Evolutionary conservation across 306 rosid genomes (phyloP).

Genomic region (Albizia julibrissin): DNA sequence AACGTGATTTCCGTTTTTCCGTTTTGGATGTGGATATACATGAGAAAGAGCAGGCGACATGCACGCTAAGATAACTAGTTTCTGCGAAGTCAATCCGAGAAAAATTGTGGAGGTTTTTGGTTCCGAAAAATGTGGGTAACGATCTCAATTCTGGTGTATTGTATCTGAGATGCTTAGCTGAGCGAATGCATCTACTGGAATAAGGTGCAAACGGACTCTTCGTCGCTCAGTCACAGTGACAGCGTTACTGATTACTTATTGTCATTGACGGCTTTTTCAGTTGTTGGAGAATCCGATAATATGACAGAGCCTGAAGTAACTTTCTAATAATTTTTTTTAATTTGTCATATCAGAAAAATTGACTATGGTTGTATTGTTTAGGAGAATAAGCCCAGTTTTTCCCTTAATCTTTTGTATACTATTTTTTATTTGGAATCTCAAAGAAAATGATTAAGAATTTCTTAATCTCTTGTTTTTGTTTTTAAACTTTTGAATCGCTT

Average conservation of each 20-base stretch:
- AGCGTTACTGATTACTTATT: background rate
- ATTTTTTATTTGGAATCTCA: background rate
- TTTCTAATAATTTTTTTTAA: background rate
- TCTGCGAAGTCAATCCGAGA: background rate
- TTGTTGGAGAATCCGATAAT: background rate
- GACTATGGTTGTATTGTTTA: background rate
- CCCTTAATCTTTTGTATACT: background rate
- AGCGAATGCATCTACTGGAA: slow-evolving; percentile 1
- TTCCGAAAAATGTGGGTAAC: slow-evolving; percentile 29
- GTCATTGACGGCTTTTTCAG: background rate
- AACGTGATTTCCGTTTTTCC: background rate
- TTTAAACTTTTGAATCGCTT: background rate
- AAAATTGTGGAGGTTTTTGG: slow-evolving; percentile 26
- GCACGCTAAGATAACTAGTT: background rate
- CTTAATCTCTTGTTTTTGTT: background rate
- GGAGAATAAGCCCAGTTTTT: background rate
- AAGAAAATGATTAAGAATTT: background rate
- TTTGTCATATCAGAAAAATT: background rate
- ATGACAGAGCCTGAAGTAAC: background rate
- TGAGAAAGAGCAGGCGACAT: slow-evolving; percentile 13
- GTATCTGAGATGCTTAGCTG: slow-evolving; percentile 9
- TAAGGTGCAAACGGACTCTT: background rate
- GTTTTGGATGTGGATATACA: background rate
- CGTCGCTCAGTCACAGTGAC: background rate
- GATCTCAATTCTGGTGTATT: slow-evolving; percentile 25